Percentiles rank a stretch among this genome's conserved stretches.
Evolutionary conservation across 2,329 filamentous ascomycete genomes (phyloP).

Genomic region (Penicillium corylophilum): DNA sequence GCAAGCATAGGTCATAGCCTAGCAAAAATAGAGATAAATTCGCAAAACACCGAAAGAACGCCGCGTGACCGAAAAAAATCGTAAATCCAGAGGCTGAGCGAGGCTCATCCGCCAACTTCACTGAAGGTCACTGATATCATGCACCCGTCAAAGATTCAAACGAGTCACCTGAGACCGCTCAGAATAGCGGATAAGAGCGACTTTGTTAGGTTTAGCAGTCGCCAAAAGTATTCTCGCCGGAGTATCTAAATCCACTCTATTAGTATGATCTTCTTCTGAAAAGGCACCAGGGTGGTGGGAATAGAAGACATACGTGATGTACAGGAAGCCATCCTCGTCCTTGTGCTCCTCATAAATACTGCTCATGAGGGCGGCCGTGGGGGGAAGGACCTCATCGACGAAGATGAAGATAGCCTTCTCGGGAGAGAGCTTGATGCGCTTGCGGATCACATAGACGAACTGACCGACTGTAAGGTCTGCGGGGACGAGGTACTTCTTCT

Average conservation of each 20-base stretch:
- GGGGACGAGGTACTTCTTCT: conserved; percentile 99
- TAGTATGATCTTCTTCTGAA: conserved; percentile 14
- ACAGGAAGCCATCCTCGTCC: conserved; percentile 83
- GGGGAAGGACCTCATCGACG: conserved; percentile 95
- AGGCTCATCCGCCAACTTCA: conserved; percentile 7
- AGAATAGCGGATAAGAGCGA: conserved; percentile 11
- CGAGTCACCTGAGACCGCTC: conserved; percentile 5
- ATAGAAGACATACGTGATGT: conserved; percentile 74
- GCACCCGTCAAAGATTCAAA: conserved; percentile 2
- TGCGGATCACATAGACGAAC: conserved; percentile 99
- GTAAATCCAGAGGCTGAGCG: conserved; percentile 10
- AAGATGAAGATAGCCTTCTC: conserved; percentile 99
- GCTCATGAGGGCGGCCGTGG: conserved; percentile 96
- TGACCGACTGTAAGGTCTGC: conserved; percentile 97
- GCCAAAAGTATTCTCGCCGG: conserved; percentile 98
- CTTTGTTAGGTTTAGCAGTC: conserved; percentile 24
- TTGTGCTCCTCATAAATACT: conserved; percentile 99
- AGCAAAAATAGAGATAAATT: conserved; percentile 19
- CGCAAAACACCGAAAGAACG: conserved; percentile 25
- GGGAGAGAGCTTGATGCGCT: conserved; percentile 98
- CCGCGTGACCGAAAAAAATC: conserved; percentile 17
- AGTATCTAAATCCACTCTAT: conserved; percentile 62
- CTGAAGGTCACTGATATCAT: neutral
- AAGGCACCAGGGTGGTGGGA: neutral
- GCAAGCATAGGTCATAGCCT: conserved; percentile 14